Percentiles rank a stretch among this genome's conserved stretches.
These are phyloP conservation scores for Aureobasidium musti DNA, from an alignment of 2,329 filamentous ascomycete species.

Conservation along the genomic window DNA sequence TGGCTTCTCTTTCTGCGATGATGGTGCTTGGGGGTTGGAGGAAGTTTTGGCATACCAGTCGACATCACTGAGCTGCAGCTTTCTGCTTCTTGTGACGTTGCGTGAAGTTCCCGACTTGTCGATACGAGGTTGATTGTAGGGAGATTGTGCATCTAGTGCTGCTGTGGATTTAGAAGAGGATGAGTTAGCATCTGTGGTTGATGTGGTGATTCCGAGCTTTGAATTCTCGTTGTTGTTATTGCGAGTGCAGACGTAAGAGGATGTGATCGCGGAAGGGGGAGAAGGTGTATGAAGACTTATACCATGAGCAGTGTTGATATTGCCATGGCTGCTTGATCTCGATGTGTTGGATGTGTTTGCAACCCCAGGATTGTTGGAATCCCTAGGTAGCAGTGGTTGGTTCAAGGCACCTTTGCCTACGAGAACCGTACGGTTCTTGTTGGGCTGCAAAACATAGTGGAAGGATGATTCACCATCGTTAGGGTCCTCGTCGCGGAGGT, in stretches of 20 bases:
- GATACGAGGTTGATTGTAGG: conserved; percentile 49
- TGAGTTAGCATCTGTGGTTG: conserved; percentile 19
- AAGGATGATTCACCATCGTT: conserved; percentile 67
- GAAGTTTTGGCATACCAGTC: conserved; percentile 71
- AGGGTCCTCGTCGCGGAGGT: conserved; percentile 72
- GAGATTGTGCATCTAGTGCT: conserved; percentile 38
- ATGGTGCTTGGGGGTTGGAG: conserved; percentile 8
- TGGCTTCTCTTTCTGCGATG: conserved; percentile 33
- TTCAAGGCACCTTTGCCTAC: conserved; percentile 42
- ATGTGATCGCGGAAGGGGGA: conserved; percentile 15
- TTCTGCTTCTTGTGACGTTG: conserved; percentile 77
- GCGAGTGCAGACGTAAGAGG: conserved; percentile 10
- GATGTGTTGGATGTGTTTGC: neutral
- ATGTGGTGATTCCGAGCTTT: conserved; percentile 1
- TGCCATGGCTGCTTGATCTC: conserved; percentile 27
- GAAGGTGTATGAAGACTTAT: conserved; percentile 25
- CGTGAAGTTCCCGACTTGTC: conserved; percentile 66
- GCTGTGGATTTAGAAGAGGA: conserved; percentile 14
- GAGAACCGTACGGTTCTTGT: conserved; percentile 53
- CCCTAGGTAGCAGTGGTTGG: conserved; percentile 32
- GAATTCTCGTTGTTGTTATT: conserved; percentile 17
- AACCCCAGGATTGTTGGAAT: conserved; percentile 37
- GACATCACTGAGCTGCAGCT: conserved; percentile 93
- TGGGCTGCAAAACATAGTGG: conserved; percentile 47
- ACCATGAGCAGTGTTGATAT: conserved; percentile 18